Conservation (phyloP, 805 yeast genomes). For the Wickerhamiella sergipiensis region DNA sequence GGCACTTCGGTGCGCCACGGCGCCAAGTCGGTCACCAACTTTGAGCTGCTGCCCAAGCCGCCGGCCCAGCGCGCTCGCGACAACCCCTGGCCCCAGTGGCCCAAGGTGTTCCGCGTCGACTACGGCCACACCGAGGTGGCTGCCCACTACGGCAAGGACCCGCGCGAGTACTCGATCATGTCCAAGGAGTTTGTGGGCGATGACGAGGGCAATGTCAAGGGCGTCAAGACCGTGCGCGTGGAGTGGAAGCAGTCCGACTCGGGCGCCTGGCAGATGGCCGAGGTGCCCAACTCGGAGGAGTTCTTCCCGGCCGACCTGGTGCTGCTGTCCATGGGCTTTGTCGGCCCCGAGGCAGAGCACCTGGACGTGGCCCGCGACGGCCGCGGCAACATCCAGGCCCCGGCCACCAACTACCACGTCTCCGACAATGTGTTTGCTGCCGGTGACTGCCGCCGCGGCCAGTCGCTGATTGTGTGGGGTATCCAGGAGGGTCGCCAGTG, state of each 20-base stretch:
- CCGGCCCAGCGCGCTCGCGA: constrained; percentile 76
- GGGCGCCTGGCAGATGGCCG: constrained; percentile 99
- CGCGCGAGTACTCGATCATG: constrained; percentile 89
- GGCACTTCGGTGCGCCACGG: constrained; percentile 97
- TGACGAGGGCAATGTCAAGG: constrained; percentile 87
- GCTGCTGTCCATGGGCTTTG: constrained; percentile 89
- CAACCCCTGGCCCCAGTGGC: constrained; percentile 99
- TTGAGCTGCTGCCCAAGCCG: constrained; percentile 89
- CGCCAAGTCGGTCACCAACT: constrained; percentile 84
- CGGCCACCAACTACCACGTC: constrained; percentile 54
- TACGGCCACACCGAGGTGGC: constrained; percentile 94
- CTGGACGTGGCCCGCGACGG: constrained; percentile 52
- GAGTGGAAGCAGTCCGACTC: constrained; percentile 94
- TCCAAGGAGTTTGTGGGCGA: constrained; percentile 94
- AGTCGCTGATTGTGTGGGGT: constrained; percentile 97
- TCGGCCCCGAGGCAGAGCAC: constrained; percentile 85
- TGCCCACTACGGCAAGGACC: constrained; percentile 91
- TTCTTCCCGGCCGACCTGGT: constrained; percentile 91
- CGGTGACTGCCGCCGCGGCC: constrained; percentile 99
- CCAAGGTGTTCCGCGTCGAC: constrained; percentile 92
- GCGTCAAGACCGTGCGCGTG: constrained; percentile 90
- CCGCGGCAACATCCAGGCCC: constrained; percentile 69
- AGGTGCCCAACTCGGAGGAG: constrained; percentile 89
- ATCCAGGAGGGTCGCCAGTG: constrained; percentile 98
- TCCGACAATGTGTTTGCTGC: constrained; percentile 76